Percentiles rank a stretch among this genome's conserved stretches.
These are phyloP conservation scores for Umbelopsis sp. DNA, from an alignment of 192 early-diverging fungal species.

Conservation along the genomic window DNA sequence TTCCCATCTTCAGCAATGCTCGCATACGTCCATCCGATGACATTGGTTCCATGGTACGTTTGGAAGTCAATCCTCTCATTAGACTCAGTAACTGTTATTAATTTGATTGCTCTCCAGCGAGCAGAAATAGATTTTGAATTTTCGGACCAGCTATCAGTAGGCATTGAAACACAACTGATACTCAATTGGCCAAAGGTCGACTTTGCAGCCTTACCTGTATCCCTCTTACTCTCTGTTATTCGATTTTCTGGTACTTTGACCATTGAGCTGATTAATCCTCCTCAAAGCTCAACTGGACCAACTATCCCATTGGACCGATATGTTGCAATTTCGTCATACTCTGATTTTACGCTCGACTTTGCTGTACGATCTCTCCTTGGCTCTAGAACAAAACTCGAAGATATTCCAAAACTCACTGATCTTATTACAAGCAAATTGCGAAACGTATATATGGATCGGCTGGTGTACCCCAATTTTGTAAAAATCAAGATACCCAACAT, in stretches of 20 bases:
- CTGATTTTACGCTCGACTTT: conserved; percentile 84
- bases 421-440: conserved; percentile 76
- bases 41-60: conserved; percentile 49
- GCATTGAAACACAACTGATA: conserved; percentile 87
- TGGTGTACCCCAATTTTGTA: conserved; percentile 77
- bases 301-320: conserved; percentile 44
- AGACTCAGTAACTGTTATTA: conserved; percentile 30
- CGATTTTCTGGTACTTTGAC: conserved; percentile 88
- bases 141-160: conserved; percentile 91
- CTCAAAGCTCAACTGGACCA: conserved; percentile 26
- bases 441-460: conserved; percentile 67
- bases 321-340: conserved; percentile 54
- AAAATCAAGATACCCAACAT: conserved; percentile 64
- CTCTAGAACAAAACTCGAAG: conserved; percentile 95
- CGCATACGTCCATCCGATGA: conserved; percentile 55
- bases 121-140: conserved; percentile 87
- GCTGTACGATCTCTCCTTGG: conserved; percentile 90
- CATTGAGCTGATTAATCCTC: conserved; percentile 36
- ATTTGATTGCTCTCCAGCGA: conserved; percentile 36
- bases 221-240: conserved; percentile 81
- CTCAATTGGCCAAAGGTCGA: conserved; percentile 93
- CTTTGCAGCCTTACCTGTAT: conserved; percentile 91
- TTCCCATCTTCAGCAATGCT: conserved; percentile 57
- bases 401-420: conserved; percentile 90
- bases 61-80: conserved; percentile 25